These are phyloP conservation scores for Podospora pseudopauciseta DNA, from an alignment of 495 filamentous ascomycete species.

Conservation along the genomic window DNA sequence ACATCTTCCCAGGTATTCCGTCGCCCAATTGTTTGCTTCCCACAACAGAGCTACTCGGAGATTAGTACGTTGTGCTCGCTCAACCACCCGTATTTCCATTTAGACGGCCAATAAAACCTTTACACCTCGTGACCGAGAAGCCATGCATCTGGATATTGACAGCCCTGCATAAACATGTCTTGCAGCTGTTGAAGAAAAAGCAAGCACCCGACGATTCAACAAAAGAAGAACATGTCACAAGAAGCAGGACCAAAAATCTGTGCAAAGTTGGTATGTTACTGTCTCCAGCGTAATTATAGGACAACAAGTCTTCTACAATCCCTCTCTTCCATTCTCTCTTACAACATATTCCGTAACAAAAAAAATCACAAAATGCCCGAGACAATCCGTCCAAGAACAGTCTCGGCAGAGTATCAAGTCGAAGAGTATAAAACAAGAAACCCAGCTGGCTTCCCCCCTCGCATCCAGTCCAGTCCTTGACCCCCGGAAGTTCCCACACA, in stretches of 20 bases:
- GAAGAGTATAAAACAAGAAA: conserved; percentile 21
- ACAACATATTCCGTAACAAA: conserved; percentile 3
- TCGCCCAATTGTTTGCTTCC: background rate
- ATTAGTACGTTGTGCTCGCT: background rate
- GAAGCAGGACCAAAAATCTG: conserved; percentile 5
- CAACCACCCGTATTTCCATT: background rate
- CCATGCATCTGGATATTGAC: background rate
- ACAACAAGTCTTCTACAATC: conserved; percentile 24
- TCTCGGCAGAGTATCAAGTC: conserved; percentile 27
- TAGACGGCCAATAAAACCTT: background rate
- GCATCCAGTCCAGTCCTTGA: background rate
- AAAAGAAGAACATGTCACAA: background rate
- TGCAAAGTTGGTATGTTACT: conserved; percentile 32
- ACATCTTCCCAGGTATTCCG: background rate
- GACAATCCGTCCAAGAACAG: conserved; percentile 14
- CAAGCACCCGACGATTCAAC: background rate
- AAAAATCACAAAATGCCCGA: conserved; percentile 26
- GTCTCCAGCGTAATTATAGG: conserved; percentile 27
- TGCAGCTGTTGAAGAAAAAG: background rate
- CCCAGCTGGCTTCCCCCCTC: background rate
- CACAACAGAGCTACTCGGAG: background rate
- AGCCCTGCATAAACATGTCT: background rate
- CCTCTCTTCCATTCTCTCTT: conserved; percentile 7
- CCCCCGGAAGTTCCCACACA: background rate
- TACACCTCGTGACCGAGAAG: background rate